Conservation (phyloP, 495 filamentous ascomycete species). For the Neurospora sp. region DNA sequence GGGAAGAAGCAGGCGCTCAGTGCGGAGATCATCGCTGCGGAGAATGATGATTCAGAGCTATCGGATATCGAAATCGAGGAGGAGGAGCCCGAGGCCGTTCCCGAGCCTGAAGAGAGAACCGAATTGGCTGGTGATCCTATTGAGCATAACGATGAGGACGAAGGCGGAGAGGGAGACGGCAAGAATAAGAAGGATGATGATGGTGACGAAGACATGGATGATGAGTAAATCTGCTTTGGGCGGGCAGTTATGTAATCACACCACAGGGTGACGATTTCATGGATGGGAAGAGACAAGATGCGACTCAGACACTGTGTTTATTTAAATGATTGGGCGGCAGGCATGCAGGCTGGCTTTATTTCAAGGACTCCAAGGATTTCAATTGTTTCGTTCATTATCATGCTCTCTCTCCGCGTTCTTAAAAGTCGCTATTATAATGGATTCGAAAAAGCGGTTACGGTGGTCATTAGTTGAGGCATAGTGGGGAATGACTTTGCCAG, state of each 20-base stretch:
- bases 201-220: conserved; percentile 31
- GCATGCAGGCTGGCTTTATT: neutral
- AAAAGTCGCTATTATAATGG: neutral
- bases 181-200: conserved; percentile 1
- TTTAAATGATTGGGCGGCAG: neutral
- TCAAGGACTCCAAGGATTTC: neutral
- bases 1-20: conserved; percentile 31
- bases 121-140: conserved; percentile 33
- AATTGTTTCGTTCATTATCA: neutral
- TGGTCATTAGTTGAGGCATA: neutral
- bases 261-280: neutral
- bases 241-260: conserved; percentile 13
- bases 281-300: neutral
- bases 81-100: conserved; percentile 36
- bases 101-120: neutral
- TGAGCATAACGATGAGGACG: conserved; percentile 35
- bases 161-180: conserved; percentile 32
- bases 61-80: conserved; percentile 43
- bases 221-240: conserved; percentile 55
- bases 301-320: neutral
- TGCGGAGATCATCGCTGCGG: conserved; percentile 35
- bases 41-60: conserved; percentile 40
- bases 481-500: neutral
- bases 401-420: neutral
- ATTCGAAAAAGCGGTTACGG: neutral